phyloP scores from a whole-genome alignment of 2,329 filamentous ascomycete genomes.

The Nemania sp. region DNA sequence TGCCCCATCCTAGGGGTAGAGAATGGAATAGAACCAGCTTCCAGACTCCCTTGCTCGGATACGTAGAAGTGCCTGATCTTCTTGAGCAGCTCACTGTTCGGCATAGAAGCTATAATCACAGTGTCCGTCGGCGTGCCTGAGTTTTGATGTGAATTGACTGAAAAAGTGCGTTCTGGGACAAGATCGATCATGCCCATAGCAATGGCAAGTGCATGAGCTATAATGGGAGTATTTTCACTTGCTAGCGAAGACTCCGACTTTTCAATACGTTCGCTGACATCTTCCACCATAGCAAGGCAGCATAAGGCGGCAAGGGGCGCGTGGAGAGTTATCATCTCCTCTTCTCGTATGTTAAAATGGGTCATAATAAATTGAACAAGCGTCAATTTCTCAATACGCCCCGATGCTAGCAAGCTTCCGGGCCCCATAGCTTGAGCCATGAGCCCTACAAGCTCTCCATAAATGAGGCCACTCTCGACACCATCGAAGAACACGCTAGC shows the following conservation, averaged over 20 bases:
- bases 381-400: constrained; percentile 72
- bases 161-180: constrained; percentile 73
- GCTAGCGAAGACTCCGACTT: constrained; percentile 24
- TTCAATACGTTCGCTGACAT: constrained; percentile 58
- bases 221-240: constrained; percentile 41
- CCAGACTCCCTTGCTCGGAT: constrained; percentile 76
- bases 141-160: constrained; percentile 46
- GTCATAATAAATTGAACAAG: constrained; percentile 84
- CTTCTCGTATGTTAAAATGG: constrained; percentile 93
- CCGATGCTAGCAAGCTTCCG: constrained; percentile 56
- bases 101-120: constrained; percentile 49
- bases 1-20: constrained; percentile 66
- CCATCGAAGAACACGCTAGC: constrained; percentile 98
- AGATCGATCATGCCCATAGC: constrained; percentile 70
- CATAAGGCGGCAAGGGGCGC: constrained; percentile 81
- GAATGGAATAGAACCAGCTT: constrained; percentile 71
- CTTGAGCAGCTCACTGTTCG: constrained; percentile 67
- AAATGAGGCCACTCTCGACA: constrained; percentile 93
- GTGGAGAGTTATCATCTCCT: constrained; percentile 92
- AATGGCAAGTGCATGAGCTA: constrained; percentile 59
- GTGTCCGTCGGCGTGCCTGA: constrained; percentile 45
- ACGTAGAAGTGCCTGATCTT: constrained; percentile 76
- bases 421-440: constrained; percentile 70
- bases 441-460: constrained; percentile 80
- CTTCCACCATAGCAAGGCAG: constrained; percentile 69